Evolutionary conservation across 306 rosid genomes (phyloP).

Genomic region (Medicago lupulina): DNA sequence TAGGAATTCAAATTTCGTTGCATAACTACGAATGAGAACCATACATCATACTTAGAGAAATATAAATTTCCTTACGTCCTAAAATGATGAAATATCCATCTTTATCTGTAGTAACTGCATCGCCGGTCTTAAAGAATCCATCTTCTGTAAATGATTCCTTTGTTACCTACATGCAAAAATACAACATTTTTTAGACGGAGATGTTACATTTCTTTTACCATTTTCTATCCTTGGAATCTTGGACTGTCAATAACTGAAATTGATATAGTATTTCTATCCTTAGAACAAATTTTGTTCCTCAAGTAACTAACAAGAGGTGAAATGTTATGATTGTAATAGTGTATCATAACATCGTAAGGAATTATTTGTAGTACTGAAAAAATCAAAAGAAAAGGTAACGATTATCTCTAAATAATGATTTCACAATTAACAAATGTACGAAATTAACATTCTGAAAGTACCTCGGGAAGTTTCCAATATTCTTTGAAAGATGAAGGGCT

Average conservation of each 20-base stretch:
- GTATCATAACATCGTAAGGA: constrained; percentile 17
- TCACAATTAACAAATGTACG: constrained; percentile 28
- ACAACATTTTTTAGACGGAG: constrained; percentile 21
- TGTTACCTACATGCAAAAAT: constrained; percentile 58
- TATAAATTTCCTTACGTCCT: constrained; percentile 76
- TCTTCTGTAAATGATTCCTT: constrained; percentile 76
- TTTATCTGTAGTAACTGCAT: constrained; percentile 74
- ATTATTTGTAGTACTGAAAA: constrained; percentile 6
- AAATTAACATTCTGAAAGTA: constrained; percentile 44
- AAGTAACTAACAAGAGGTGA: constrained; percentile 17
- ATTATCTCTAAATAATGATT: constrained; percentile 6
- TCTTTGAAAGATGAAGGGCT: constrained; percentile 84
- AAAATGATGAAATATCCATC: constrained; percentile 86
- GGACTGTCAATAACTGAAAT: too few species aligned
- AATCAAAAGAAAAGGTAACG: constrained; percentile 20
- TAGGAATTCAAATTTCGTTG: neutral
- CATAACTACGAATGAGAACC: constrained; percentile 20
- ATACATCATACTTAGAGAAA: constrained; percentile 26
- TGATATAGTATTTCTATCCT: neutral
- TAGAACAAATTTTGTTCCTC: constrained; percentile 15
- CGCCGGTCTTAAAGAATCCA: constrained; percentile 93
- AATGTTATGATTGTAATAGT: constrained; percentile 5
- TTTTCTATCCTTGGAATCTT: neutral
- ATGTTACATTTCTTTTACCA: constrained; percentile 9
- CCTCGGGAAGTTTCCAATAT: constrained; percentile 95